These are phyloP conservation scores for Komagataella populi DNA, from an alignment of 805 yeast genomes.

Conservation along the genomic window DNA sequence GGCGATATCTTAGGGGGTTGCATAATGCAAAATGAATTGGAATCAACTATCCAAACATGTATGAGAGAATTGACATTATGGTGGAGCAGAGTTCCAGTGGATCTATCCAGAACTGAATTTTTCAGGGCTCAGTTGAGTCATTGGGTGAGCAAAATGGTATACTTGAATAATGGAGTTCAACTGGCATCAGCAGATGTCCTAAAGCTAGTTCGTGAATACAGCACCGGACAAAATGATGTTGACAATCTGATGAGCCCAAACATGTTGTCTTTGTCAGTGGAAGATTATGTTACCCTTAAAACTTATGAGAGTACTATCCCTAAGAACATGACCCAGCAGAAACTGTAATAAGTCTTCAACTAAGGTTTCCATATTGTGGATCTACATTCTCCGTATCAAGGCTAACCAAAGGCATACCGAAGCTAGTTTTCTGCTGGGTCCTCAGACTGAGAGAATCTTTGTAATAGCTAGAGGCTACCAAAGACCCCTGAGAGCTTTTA, in stretches of 20 bases:
- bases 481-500: neutral
- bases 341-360: neutral
- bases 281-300: constrained; percentile 55
- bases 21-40: constrained; percentile 26
- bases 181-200: constrained; percentile 38
- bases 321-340: constrained; percentile 1
- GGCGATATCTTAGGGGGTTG: constrained; percentile 44
- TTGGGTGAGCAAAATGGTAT: constrained; percentile 55
- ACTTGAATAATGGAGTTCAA: constrained; percentile 32
- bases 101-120: constrained; percentile 72
- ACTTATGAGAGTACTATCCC: constrained; percentile 28
- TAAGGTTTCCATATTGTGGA: neutral
- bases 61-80: neutral
- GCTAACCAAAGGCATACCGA: neutral
- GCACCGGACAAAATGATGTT: constrained; percentile 30
- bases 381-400: neutral
- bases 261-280: constrained; percentile 54
- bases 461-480: neutral
- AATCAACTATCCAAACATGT: constrained; percentile 32
- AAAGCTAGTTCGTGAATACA: constrained; percentile 41
- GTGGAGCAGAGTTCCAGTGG: constrained; percentile 36
- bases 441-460: neutral
- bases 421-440: neutral
- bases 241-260: constrained; percentile 26
- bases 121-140: constrained; percentile 61